These are phyloP conservation scores for Ulmus americana DNA, from an alignment of 331 rosid genomes.

Conservation along the genomic window DNA sequence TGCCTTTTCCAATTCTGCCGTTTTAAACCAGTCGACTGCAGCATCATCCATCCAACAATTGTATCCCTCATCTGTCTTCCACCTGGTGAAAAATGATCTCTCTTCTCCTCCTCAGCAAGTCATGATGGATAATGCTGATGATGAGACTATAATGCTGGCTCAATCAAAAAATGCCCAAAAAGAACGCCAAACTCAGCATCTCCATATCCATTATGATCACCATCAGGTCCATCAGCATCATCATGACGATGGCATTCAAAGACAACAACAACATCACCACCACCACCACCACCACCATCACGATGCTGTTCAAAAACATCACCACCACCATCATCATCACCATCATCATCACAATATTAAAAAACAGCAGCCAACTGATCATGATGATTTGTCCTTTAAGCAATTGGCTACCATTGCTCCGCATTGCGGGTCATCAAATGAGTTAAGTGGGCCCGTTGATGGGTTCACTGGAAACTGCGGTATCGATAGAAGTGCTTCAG, in stretches of 20 bases:
- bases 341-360: constrained; percentile 30
- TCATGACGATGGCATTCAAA: no score
- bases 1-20: constrained; percentile 41
- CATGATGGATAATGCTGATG: constrained; percentile 29
- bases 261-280: constrained; percentile 32
- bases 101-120: constrained; percentile 39
- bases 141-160: constrained; percentile 31
- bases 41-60: constrained; percentile 41
- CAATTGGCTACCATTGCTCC: constrained; percentile 53
- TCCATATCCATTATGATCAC: constrained; percentile 31
- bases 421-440: constrained; percentile 58
- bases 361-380: constrained; percentile 36
- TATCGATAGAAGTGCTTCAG: constrained; percentile 59
- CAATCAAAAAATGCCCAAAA: constrained; percentile 39
- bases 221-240: constrained; percentile 22
- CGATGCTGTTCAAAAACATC: constrained; percentile 6
- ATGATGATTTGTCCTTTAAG: constrained; percentile 43
- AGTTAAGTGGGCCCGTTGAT: constrained; percentile 41
- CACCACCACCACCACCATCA: constrained; percentile 37
- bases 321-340: constrained; percentile 20
- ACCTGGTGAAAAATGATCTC: constrained; percentile 39
- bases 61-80: constrained; percentile 53
- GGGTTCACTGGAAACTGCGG: constrained; percentile 53
- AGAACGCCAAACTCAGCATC: constrained; percentile 40
- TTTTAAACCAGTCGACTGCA: constrained; percentile 42